Evolutionary conservation across 305 asterid species (phyloP).

Genomic region (Solanum hybrid): DNA sequence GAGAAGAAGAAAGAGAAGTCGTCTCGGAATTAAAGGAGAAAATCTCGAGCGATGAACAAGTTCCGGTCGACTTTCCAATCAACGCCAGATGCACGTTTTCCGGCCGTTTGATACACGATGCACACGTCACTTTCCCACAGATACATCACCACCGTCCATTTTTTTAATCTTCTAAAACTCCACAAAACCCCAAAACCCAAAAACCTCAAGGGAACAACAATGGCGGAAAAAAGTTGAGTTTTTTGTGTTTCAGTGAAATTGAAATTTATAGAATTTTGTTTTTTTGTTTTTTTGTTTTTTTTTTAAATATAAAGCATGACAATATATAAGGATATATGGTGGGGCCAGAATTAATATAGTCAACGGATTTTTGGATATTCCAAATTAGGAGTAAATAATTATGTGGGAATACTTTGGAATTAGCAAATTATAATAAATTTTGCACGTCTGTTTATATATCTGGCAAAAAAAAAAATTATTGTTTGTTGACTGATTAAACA

Average conservation of each 20-base stretch:
- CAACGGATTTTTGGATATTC: neutral
- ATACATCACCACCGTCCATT: conserved; percentile 59
- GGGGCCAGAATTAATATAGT: neutral
- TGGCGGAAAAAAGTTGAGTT: neutral
- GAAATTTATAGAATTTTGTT: neutral
- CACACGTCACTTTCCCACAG: conserved; percentile 10
- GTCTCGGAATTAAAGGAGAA: conserved; percentile 55
- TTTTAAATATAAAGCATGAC: neutral
- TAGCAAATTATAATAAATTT: too few species aligned
- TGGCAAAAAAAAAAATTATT: too few species aligned
- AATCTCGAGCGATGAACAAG: conserved; percentile 15
- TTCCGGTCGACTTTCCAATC: too few species aligned
- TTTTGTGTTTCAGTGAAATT: neutral
- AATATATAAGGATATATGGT: neutral
- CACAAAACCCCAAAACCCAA: neutral
- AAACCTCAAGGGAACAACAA: neutral
- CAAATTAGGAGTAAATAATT: too few species aligned
- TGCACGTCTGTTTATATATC: too few species aligned
- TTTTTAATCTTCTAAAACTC: neutral
- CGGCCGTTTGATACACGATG: too few species aligned
- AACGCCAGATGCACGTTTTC: too few species aligned
- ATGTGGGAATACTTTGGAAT: too few species aligned
- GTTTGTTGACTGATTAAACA: too few species aligned
- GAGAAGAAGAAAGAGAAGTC: conserved; percentile 56
- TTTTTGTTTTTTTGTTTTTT: neutral